Conservation (phyloP, 108 stramenopile species). For the Fistulifera solaris region DNA sequence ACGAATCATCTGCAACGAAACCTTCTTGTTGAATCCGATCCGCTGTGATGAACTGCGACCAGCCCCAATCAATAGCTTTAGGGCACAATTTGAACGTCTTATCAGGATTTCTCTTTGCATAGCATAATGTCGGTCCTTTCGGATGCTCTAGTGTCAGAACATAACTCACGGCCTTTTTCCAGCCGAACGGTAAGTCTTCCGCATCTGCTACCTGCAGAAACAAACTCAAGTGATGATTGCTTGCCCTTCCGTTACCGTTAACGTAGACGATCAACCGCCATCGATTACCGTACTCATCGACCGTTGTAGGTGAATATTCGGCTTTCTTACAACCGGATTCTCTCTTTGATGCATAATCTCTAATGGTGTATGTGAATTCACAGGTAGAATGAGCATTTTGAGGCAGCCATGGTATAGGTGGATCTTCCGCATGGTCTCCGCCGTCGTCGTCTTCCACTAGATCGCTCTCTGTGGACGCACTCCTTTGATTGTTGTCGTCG, state of each 20-base stretch:
- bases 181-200: conserved; percentile 82
- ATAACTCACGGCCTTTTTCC: conserved; percentile 84
- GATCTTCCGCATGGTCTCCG: conserved; percentile 8
- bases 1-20: conserved; percentile 54
- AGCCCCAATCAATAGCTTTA: conserved; percentile 90
- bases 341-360: conserved; percentile 70
- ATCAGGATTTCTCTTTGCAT: conserved; percentile 86
- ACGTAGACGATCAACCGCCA: conserved; percentile 88
- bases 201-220: conserved; percentile 88
- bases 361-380: conserved; percentile 82
- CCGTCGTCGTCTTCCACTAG: conserved; percentile 7
- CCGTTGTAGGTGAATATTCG: conserved; percentile 69
- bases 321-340: conserved; percentile 89
- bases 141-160: conserved; percentile 85
- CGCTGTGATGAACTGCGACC: conserved; percentile 84
- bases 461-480: too few relatives aligned
- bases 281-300: conserved; percentile 75
- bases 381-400: conserved; percentile 71
- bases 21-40: conserved; percentile 83
- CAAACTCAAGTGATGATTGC: conserved; percentile 79
- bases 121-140: conserved; percentile 41
- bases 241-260: conserved; percentile 81
- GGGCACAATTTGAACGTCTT: conserved; percentile 90
- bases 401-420: conserved; percentile 46
- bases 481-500: too few relatives aligned